Percentiles rank a stretch among this genome's conserved stretches.
Evolutionary conservation across 2,329 filamentous ascomycete species (phyloP).

Genomic region (Diaporthe amygdali): DNA sequence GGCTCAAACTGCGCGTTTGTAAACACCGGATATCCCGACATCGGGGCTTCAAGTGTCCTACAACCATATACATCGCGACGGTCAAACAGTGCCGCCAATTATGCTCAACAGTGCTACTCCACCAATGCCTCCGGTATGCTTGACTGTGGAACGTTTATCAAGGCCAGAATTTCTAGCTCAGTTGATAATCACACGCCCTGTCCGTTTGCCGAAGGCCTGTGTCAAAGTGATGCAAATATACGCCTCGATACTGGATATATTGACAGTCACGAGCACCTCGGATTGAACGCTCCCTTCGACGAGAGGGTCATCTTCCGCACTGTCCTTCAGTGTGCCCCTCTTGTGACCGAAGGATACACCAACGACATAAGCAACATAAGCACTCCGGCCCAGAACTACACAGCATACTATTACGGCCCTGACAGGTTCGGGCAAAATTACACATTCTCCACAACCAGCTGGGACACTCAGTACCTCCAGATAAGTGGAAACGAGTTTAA

Average conservation of each 20-base stretch:
- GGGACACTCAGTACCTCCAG: neutral
- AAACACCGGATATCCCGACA: neutral
- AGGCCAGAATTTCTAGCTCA: neutral
- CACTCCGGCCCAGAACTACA: neutral
- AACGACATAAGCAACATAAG: neutral
- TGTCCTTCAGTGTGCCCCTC: constrained; percentile 14
- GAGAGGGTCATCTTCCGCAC: constrained; percentile 22
- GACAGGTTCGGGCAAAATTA: neutral
- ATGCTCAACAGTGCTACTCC: constrained; percentile 29
- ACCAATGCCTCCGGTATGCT: neutral
- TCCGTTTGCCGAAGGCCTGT: constrained; percentile 28
- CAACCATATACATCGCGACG: neutral
- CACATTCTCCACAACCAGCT: neutral
- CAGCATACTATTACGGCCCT: constrained; percentile 17
- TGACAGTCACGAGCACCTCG: constrained; percentile 28
- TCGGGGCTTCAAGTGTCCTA: neutral
- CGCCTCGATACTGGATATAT: constrained; percentile 27
- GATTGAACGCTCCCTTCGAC: constrained; percentile 27
- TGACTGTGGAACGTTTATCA: constrained; percentile 4
- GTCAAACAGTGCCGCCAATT: constrained; percentile 4
- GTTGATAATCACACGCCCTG: constrained; percentile 23
- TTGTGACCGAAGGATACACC: constrained; percentile 17
- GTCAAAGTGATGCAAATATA: constrained; percentile 15
- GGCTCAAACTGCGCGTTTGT: neutral
- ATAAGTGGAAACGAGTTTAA: neutral